A percentile compares a stretch with the other conserved stretches of the same genome.
phyloP scores from a whole-genome alignment of 2,329 filamentous ascomycete species.

The Colletotrichum limetticola region DNA sequence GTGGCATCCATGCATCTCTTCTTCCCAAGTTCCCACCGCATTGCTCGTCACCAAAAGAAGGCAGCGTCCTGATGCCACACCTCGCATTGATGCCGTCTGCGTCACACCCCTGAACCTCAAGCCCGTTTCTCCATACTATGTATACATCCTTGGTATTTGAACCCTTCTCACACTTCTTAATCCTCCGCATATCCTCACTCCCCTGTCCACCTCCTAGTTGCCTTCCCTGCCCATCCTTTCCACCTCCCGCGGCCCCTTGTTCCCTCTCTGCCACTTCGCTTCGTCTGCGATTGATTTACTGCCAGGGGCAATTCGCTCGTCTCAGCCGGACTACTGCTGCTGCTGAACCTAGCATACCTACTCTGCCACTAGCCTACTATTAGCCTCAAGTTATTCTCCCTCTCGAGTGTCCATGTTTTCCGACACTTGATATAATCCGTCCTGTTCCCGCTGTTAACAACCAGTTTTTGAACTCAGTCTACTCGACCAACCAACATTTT shows the following conservation, averaged over 20 bases:
- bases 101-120: conserved; percentile 20
- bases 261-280: conserved; percentile 20
- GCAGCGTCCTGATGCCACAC: conserved; percentile 2
- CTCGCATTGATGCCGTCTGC: conserved; percentile 33
- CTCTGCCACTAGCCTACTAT: not conserved
- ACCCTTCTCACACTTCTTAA: not conserved
- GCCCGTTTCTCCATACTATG: conserved; percentile 20
- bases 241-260: conserved; percentile 7
- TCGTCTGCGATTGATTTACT: conserved; percentile 26
- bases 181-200: not conserved
- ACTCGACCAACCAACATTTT: conserved; percentile 39
- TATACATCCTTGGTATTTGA: not conserved
- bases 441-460: conserved; percentile 1
- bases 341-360: not conserved
- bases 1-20: not conserved
- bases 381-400: not conserved
- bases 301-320: conserved; percentile 16
- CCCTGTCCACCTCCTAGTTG: not conserved
- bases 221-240: not conserved
- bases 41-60: conserved; percentile 21
- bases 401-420: not conserved
- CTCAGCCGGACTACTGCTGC: not conserved
- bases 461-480: not conserved
- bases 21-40: not conserved
- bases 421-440: conserved; percentile 9